Percentiles rank a stretch among this genome's conserved stretches.
phyloP scores from a whole-genome alignment of 805 yeast species.

The Ogataea angusta region DNA sequence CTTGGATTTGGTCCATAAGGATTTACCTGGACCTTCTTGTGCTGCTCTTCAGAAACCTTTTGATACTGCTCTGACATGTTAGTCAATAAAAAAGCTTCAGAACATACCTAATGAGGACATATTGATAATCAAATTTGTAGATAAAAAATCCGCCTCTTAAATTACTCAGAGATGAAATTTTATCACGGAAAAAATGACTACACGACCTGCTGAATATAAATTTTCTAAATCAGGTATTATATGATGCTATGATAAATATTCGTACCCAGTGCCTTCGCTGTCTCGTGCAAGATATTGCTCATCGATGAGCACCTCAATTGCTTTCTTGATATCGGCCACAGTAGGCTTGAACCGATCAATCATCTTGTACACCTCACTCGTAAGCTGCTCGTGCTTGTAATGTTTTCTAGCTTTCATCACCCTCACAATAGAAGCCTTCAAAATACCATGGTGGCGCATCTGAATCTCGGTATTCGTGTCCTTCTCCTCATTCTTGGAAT shows the following conservation, averaged over 20 bases:
- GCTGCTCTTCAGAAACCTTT: conserved; percentile 45
- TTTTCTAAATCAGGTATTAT: conserved; percentile 1
- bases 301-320: conserved; percentile 81
- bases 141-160: conserved; percentile 7
- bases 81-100: neutral
- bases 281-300: conserved; percentile 79
- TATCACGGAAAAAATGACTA: neutral
- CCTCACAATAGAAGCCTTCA: conserved; percentile 92
- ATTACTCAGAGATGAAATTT: conserved; percentile 13
- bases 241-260: conserved; percentile 62
- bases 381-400: conserved; percentile 72
- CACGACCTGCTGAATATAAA: neutral
- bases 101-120: conserved; percentile 19
- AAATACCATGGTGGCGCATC: conserved; percentile 62
- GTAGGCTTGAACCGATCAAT: conserved; percentile 82
- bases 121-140: conserved; percentile 3
- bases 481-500: conserved; percentile 66
- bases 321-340: conserved; percentile 80
- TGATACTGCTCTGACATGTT: conserved; percentile 34
- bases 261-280: conserved; percentile 65
- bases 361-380: conserved; percentile 85
- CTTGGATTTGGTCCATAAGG: conserved; percentile 61
- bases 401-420: conserved; percentile 92
- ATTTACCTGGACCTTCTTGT: conserved; percentile 36
- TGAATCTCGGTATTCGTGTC: conserved; percentile 74